Evolutionary conservation across 148 eudicot genomes (phyloP).

Genomic region (Rhododendron williamsianum): DNA sequence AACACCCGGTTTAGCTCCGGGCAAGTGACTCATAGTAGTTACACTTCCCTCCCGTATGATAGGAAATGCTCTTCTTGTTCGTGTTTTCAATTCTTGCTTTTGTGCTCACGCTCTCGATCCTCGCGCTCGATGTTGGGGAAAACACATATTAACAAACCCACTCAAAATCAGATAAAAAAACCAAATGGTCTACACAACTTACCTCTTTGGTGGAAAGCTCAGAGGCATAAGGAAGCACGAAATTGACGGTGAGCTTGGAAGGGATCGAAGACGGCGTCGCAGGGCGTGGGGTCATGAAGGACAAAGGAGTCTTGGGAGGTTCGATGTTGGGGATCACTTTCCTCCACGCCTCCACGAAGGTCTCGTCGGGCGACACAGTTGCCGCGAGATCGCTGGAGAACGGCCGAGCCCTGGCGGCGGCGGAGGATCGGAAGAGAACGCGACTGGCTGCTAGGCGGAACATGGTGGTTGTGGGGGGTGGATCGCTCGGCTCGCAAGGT

Average conservation of each 20-base stretch:
- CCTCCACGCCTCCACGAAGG: constrained; percentile 52
- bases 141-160: no score
- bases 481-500: constrained; percentile 15
- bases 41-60: no score
- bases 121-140: no score
- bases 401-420: constrained; percentile 19
- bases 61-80: no score
- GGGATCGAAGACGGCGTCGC: constrained; percentile 43
- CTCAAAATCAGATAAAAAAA: no score
- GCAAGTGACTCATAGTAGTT: no score
- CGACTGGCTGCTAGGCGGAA: constrained; percentile 31
- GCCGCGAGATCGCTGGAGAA: constrained; percentile 37
- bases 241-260: constrained; percentile 47
- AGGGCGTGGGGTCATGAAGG: constrained; percentile 39
- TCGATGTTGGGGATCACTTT: constrained; percentile 40
- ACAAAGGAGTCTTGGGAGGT: constrained; percentile 53
- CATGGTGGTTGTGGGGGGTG: constrained; percentile 21
- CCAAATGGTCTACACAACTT: no score
- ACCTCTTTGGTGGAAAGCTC: constrained; percentile 45
- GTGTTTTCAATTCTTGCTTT: no score
- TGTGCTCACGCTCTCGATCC: no score
- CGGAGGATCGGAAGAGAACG: constrained; percentile 20
- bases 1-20: no score
- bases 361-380: constrained; percentile 15
- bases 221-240: constrained; percentile 43